Base-by-base conservation (phyloP, 345 rosid genomes). In the Gossypium herbaceum region DNA sequence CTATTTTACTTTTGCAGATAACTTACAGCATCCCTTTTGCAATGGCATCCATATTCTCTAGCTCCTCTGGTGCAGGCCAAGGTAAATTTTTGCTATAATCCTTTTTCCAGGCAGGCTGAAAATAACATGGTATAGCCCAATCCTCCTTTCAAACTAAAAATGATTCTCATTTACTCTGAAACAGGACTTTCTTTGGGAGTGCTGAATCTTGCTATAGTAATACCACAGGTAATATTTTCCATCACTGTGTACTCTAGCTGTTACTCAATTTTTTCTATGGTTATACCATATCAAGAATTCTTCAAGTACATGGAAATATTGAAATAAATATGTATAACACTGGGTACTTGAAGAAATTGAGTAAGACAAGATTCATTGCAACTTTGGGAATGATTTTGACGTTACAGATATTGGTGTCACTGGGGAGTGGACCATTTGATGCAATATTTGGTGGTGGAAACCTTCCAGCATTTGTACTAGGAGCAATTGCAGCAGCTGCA, bases 101-200 rank as follows among this genome's bases (percentile, higher is more conserved):
- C 29, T 10, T 56, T 57, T 22, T 66, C 55, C 54, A 7, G 24
- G 20, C 68, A 8, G 29, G 24, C 39, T 45, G 39, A 72, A 22
- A 56, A 20, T 44, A 20, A 25, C 67, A 24, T 25, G 44, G 57
- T 25, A 51, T 50, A 9, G 13, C 11, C 56, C n/a, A 48, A 47
- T 68, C 3, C 9, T 15, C 56, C 12, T 68, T 47, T 48, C 10
- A 69, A 27, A 34, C 59, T 51, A 69, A 34, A 24, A 51, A 16
- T 51, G 58, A 51, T 16, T 3, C 50, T 27, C 60, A 27, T 51
- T 45, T 69, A 11, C 45, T 51, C 24, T 69, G 59, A 50, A 27
- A 9, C 73, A 94, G 97, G 97, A 27, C 97, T 94, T 76, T 91
- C 98, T 1, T 55, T 92, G 71, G 97, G 97, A 20, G 89, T 94